phyloP scores from a whole-genome alignment of 371 early-diverging fungal species.

The Mucor lusitanicus region DNA sequence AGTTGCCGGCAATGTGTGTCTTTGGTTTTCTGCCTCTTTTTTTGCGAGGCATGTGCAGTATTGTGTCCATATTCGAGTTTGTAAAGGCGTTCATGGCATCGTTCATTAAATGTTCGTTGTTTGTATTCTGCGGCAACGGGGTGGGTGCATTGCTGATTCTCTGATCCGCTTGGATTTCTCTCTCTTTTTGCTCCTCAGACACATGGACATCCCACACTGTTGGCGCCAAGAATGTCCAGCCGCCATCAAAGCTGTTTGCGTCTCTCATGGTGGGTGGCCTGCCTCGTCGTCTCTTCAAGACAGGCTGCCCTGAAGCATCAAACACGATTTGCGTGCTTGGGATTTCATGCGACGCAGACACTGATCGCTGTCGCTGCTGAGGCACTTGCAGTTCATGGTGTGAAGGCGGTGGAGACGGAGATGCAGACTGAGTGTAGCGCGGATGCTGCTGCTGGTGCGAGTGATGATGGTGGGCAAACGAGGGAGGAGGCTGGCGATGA shows the following conservation, averaged over 20 bases:
- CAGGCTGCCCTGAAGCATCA: slow-evolving; percentile 31
- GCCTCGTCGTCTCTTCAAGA: slow-evolving; percentile 45
- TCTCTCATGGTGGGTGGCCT: slow-evolving; percentile 36
- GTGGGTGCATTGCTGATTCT: not conserved
- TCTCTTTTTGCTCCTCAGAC: slow-evolving; percentile 12
- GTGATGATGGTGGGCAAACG: too few species aligned
- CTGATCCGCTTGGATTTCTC: slow-evolving; percentile 9
- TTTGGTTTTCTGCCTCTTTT: slow-evolving; percentile 55
- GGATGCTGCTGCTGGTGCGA: not conserved
- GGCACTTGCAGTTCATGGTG: not conserved
- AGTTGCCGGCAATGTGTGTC: slow-evolving; percentile 49
- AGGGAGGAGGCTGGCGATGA: not conserved
- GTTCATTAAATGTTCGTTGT: slow-evolving; percentile 16
- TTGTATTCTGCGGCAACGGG: not conserved
- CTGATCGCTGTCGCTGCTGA: not conserved
- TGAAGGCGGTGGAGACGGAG: not conserved
- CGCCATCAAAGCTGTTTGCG: slow-evolving; percentile 24
- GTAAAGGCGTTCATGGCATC: slow-evolving; percentile 49
- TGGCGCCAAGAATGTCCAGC: slow-evolving; percentile 50
- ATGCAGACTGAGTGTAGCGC: not conserved
- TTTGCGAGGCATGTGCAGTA: slow-evolving; percentile 44
- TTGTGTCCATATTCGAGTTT: slow-evolving; percentile 46
- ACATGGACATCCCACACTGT: slow-evolving; percentile 46
- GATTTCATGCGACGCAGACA: slow-evolving; percentile 16
- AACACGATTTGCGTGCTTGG: slow-evolving; percentile 15